Base-by-base conservation (phyloP, 2,329 filamentous ascomycete species). In the Neocatenulostroma microsporum region DNA sequence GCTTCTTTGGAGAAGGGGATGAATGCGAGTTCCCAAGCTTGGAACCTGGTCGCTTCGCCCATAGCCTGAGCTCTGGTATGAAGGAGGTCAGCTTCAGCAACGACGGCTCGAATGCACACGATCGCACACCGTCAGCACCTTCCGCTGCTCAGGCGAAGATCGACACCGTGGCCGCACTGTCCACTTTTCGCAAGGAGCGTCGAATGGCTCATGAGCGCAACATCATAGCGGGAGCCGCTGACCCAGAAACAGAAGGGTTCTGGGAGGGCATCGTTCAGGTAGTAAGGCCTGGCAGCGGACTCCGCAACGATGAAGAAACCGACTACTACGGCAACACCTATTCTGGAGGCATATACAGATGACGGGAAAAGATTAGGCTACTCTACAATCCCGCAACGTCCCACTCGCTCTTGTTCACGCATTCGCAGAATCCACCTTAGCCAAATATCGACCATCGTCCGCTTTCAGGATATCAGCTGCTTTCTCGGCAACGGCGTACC, bases 191-290 rank as follows among this genome's bases (percentile, higher is more conserved):
- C 18, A 69, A 64, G 34, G 61, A 66, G 11, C 69, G 67, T 35
- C 76, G 71, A 47, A 59, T 61, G 5, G 66, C 67, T 21, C 74
- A 70, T 48, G 61, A 70, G 12, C 41, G 47, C 17, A 42, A 25
- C 19, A 13, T 53, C 8, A 55, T 54, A 3, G 57, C 50, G 25
- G 56, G 51, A 33, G 60, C 58, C 11, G 37, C 48, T 12, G 53
- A 64, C 3, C 54, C 56, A 14, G 53, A 57, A 11, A 64, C 76
- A 0, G 70, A 75, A 38, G 75, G 75, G 0, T 67, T 74, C 44
- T 80, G 76, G 76, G 66, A 70, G 20, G 76, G 76, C 5, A 63
- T 74, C 21, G 67, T 80, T 17, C 72, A 72, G 36, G 64, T 79
- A 20, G 60, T 78, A n/a, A 60, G 73, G n/a, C 56, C 57, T n/a